Base-by-base conservation (phyloP, 2,329 filamentous ascomycete genomes). In the Coleophoma cylindrospora region DNA sequence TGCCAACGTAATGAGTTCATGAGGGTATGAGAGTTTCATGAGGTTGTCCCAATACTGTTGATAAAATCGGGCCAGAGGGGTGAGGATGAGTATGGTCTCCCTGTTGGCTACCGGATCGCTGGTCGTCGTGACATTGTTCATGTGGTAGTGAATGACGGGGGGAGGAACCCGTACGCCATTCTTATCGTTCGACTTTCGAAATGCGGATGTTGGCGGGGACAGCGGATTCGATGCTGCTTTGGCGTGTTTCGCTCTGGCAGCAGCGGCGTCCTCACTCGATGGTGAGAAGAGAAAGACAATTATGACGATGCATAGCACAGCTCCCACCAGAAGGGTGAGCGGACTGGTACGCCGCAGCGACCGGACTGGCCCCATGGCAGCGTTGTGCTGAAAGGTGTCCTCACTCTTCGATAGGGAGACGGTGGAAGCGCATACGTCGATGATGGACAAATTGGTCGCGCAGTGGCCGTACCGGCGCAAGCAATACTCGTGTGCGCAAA, bases 41-140 rank as follows among this genome's bases (percentile, higher is more conserved):
- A 99, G 76, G 63, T 97, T 99, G 68, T 95, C 86, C 92, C 94
- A 99, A 74, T 97, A 99, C 59, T 80, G 84, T 61, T 88, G 85
- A 70, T 96, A 97, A 76, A 97, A 99, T 55, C 89, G 83, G 33
- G 90, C 87, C 71, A 99, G 84, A 10, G 94, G 94, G 1, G 94
- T 96, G 53, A 99, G 80, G 64, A 99, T 88, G 49, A 99, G 83
- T 52, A 99, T 79, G 47, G 86, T 87, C 73, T 99, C 94, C 57
- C 82, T 75, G 66, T 95, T 94, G 54, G 77, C 80, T 46, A 90
- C 74, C 2, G 94, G 89, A 57, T 87, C 79, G 47, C 77, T 68
- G 17, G 91, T 87, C 51, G 89, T 89, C 40, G 91, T 96, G 60
- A 97, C 81, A 70, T 92, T 91, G 76, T 97, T 97, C 71, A 99